phyloP scores from a whole-genome alignment of 2,329 filamentous ascomycete genomes.

The Rosellinia necatrix region DNA sequence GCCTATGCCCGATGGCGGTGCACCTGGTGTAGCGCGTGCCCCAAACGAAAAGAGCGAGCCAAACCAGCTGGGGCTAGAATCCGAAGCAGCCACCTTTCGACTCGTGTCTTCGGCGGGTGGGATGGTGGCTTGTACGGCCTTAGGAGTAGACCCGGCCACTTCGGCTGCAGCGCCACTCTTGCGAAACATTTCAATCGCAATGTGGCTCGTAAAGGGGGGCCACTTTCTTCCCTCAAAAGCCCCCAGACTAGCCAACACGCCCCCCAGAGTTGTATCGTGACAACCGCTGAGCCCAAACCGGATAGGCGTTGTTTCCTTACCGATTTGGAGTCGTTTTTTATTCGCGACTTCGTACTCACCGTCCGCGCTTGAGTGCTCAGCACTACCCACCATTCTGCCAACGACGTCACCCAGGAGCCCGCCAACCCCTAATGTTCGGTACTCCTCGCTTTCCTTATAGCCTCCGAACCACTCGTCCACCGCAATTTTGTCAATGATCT shows the following conservation, averaged over 20 bases:
- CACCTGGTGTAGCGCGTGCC: slow-evolving; percentile 34
- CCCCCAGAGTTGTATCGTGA: slow-evolving; percentile 91
- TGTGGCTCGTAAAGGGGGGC: slow-evolving; percentile 92
- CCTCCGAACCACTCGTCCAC: slow-evolving; percentile 94
- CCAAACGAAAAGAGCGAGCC: slow-evolving; percentile 35
- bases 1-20: slow-evolving; percentile 55
- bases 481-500: slow-evolving; percentile 73
- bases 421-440: slow-evolving; percentile 87
- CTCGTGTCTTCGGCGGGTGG: slow-evolving; percentile 21
- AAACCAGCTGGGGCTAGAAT: slow-evolving; percentile 40
- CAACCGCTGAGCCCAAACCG: slow-evolving; percentile 83
- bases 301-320: slow-evolving; percentile 51
- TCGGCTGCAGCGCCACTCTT: slow-evolving; percentile 43
- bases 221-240: slow-evolving; percentile 75
- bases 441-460: slow-evolving; percentile 82
- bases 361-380: slow-evolving; percentile 61
- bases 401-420: slow-evolving; percentile 83
- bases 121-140: slow-evolving; percentile 7
- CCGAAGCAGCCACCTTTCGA: slow-evolving; percentile 7
- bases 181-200: slow-evolving; percentile 89
- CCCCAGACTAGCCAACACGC: slow-evolving; percentile 75
- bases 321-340: slow-evolving; percentile 42
- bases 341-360: slow-evolving; percentile 54
- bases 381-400: slow-evolving; percentile 70
- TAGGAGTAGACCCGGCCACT: background rate